Conservation (phyloP, 2,329 filamentous ascomycete species). For the Alternaria triticina region DNA sequence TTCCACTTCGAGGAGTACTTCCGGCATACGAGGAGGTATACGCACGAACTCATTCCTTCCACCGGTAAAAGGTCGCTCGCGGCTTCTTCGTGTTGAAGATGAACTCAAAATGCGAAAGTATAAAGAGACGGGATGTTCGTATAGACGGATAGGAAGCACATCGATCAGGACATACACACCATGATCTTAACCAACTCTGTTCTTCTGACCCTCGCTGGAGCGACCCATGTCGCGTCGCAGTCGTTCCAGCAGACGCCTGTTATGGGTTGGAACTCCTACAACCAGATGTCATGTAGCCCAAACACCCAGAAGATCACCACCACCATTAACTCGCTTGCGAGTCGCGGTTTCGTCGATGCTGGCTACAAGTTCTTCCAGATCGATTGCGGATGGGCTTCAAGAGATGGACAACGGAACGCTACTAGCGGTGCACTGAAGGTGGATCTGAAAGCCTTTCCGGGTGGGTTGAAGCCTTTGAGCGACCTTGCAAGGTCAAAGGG, state of each 20-base stretch:
- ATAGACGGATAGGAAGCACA: not conserved
- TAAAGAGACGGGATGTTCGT: not conserved
- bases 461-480: slow-evolving; percentile 23
- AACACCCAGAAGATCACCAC: slow-evolving; percentile 23
- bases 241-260: slow-evolving; percentile 25
- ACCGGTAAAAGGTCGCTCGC: slow-evolving; percentile 6
- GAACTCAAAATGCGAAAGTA: not conserved
- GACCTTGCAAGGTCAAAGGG: slow-evolving; percentile 28
- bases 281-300: slow-evolving; percentile 23
- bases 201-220: slow-evolving; percentile 14
- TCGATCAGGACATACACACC: not conserved
- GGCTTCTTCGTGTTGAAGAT: not conserved
- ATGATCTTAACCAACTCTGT: slow-evolving; percentile 11
- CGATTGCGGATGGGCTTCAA: slow-evolving; percentile 26
- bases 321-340: slow-evolving; percentile 22
- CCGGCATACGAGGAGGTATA: not conserved
- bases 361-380: slow-evolving; percentile 30
- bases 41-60: not conserved
- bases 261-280: slow-evolving; percentile 29
- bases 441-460: slow-evolving; percentile 18
- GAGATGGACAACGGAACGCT: slow-evolving; percentile 23
- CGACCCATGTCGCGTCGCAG: slow-evolving; percentile 16
- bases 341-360: slow-evolving; percentile 22
- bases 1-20: slow-evolving; percentile 1
- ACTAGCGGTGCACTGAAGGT: slow-evolving; percentile 22